Evolutionary conservation across 2,329 filamentous ascomycete species (phyloP), one percentile per base, ranked within the genome.

Genomic region (Claviceps humidiphila): DNA sequence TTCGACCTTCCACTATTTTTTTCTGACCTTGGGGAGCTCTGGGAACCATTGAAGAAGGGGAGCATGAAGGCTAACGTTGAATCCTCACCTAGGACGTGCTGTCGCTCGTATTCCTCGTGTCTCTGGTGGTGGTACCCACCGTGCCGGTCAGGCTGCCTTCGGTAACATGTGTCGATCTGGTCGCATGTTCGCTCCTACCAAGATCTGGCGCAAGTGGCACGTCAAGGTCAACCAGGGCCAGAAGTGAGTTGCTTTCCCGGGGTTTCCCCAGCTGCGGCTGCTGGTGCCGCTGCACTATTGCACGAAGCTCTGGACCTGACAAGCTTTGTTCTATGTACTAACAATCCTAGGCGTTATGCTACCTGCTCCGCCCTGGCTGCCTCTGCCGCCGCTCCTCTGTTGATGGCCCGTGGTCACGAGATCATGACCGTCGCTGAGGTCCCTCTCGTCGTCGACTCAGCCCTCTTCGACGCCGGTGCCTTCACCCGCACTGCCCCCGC

Each of bases 131-230:
- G 93, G 93, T 89, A 98, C 93, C 74, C 93, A 98, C 85, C 91
- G 93, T 82, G 93, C 93, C 71, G 93, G 93, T 81, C 93, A 98
- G 82, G 93, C 93, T 75, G 93, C 93, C 66, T 98, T 97, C 76
- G 93, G 93, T 89, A 98, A 98, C 87, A 89, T 91, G 89, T 98
- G 93, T 81, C 90, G 93, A 74, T 95, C 91, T 72, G 93, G 94
- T 81, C 93, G 93, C 79, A 98, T 98, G 93, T 98, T 98, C 79
- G 93, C 93, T 65, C 93, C 93, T 64, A 98, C 93, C 77, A 98
- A 98, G 86, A 87, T 95, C 79, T 98, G 93, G 94, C 84, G 93
- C 74, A 96, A 95, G 82, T 98, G 93, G 94, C 93, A 98, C 82
- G 82, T 96, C 81, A 97, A 97, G 89, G 83, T 98, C 84, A 95